Base-by-base conservation (phyloP, 352 stramenopile genomes). In the Phytophthora brassicae region DNA sequence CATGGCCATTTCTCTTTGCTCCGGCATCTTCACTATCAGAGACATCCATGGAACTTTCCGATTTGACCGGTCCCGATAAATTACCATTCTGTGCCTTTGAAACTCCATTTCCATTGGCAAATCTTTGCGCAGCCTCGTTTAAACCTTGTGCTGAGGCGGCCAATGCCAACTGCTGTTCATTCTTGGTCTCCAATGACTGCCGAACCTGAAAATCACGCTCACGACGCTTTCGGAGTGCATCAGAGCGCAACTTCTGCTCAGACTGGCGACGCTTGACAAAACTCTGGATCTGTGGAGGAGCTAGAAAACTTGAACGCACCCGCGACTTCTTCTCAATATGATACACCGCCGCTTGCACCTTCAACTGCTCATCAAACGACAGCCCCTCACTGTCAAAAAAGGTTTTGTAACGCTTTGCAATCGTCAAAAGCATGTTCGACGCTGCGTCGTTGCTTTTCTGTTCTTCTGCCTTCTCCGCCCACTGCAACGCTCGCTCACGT, bases 261-360 rank as follows among this genome's bases (percentile, higher is more conserved):
- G 83, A 91, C 22, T 83, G 66, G 42, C 83, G 74, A 9, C 85
- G 77, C 44, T 92, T 90, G 17, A 86, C 73, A 57, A 94, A 95
- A 53, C 84, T 94, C 44, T 95, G 81, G 59, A 95, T 94, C 13
- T 77, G 79, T n/a, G 85, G 85, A 35, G 86, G 86, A 4, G 76
- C 75, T 13, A 86, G 68, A 31, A 80, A 68, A 33, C 64, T 81
- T 1, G 65, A 56, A 16, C 59, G 63, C 12, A 67, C 70, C 16
- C 79, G 73, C 1, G 81, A 51, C 33, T 81, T 83, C 14, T 75
- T 81, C 52, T 95, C 86, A 8, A 95, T 75, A 36, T 72, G 61
- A 64, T 86, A 92, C 17, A 95, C 79, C 12, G 66, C 68, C 47
- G 79, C 68, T 41, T 95, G 85, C 0, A 95, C 74, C 6, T 67